Base-by-base conservation (phyloP, 1,284 basidiomycete species). In the Papiliotrema fonsecae region DNA sequence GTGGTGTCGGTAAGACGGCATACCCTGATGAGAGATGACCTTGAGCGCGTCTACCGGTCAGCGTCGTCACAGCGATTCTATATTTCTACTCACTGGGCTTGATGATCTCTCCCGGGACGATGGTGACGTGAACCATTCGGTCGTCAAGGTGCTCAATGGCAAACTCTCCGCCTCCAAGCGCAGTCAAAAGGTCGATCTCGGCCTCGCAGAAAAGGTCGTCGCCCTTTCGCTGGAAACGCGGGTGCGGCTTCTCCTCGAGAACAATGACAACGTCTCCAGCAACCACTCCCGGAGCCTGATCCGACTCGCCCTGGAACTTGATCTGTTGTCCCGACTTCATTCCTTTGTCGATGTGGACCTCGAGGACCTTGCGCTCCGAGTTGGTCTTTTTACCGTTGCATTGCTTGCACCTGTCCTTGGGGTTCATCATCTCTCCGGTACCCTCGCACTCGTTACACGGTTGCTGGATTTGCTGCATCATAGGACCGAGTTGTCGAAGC, bases 391-490 rank as follows among this genome's bases (percentile, higher is more conserved):
- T 96, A 60, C 93, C 96, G 73, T 87, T 88, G 81, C 96, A 99
- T 38, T 77, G 77, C 75, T 85, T 83, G 82, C 96, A 99, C 58
- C 86, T 82, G 78, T 98, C 92, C 76, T 94, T 97, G 50, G 79
- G 72, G 75, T 92, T 91, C 78, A 98, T 96, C 64, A 89, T 81
- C 76, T 98, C 94, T 58, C 96, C 96, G 21, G 83, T 81, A 28
- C 90, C 96, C 46, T 80, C 81, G 74, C 96, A 99, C 28, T 97
- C 93, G 67, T 87, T 84, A 77, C 96, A 99, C 44, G 85, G 81
- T 58, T 91, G 88, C 73, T 98, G 96, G 65, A 98, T 89, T 76
- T 99, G 96, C 77, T 99, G 96, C 63, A 99, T 91, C 96, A 99
- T 99, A 16, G 96, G 96, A 31, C 96, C 96, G 82, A 75, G 65